These are phyloP conservation scores for Vitis rotundifolia DNA, from an alignment of 164 flowering plant genomes.

Conservation along the genomic window DNA sequence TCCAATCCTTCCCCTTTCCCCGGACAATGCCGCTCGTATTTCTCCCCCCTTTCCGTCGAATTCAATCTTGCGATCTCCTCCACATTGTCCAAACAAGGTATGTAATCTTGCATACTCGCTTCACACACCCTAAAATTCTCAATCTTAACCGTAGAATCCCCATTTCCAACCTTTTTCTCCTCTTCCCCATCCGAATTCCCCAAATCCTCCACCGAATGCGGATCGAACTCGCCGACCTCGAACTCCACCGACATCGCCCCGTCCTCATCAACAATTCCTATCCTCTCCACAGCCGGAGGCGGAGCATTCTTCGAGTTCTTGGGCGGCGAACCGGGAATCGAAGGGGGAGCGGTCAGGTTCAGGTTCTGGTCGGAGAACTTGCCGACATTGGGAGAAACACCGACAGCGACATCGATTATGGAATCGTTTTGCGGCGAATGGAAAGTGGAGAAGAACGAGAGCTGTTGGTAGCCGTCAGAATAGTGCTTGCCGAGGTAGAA, in stretches of 20 bases:
- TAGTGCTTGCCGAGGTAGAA: constrained; percentile 30
- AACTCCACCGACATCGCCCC: constrained; percentile 52
- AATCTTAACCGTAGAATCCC: constrained; percentile 8
- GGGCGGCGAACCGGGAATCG: constrained; percentile 11
- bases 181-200: background rate
- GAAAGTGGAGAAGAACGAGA: constrained; percentile 19
- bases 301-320: background rate
- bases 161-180: background rate
- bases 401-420: background rate
- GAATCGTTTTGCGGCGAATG: background rate
- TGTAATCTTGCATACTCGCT: constrained; percentile 35
- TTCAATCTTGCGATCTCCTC: constrained; percentile 31
- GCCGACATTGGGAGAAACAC: too few species aligned
- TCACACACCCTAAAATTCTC: constrained; percentile 29
- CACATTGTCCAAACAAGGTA: constrained; percentile 64
- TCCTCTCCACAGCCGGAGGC: constrained; percentile 22
- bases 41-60: constrained; percentile 34
- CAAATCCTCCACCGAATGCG: constrained; percentile 6
- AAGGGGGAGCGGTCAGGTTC: background rate
- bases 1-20: constrained; percentile 30
- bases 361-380: too few species aligned
- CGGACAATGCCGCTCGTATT: constrained; percentile 60
- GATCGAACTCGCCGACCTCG: constrained; percentile 31
- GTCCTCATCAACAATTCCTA: constrained; percentile 48
- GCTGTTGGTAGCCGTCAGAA: constrained; percentile 24